phyloP scores from a whole-genome alignment of 164 flowering plant species.

The Cinnamomum chago region DNA sequence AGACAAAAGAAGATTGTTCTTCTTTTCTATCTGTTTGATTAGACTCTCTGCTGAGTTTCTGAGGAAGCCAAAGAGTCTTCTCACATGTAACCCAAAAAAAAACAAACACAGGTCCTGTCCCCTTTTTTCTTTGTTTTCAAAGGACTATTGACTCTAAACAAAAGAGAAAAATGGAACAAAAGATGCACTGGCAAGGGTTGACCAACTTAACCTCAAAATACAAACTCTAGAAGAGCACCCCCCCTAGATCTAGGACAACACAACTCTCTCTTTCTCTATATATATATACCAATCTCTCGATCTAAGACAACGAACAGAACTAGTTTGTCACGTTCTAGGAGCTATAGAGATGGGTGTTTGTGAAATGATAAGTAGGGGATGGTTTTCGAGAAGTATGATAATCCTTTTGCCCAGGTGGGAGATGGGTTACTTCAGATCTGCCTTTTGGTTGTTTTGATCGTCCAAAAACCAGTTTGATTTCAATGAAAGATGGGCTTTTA shows the following conservation, averaged over 20 bases:
- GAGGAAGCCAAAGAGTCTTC: background rate
- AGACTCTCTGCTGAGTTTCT: conserved; percentile 7
- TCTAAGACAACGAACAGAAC: background rate
- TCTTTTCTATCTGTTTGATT: background rate
- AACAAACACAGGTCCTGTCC: background rate
- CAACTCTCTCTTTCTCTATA: background rate
- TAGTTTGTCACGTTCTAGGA: conserved; percentile 1
- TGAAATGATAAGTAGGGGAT: background rate
- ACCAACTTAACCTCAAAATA: background rate
- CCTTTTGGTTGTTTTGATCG: background rate
- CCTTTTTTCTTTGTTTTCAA: background rate
- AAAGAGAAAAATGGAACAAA: background rate
- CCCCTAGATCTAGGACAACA: background rate
- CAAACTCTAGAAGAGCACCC: background rate
- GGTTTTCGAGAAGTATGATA: background rate
- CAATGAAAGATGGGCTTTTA: background rate
- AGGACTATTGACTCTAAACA: background rate
- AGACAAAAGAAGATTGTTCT: background rate
- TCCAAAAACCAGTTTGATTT: background rate
- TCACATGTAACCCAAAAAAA: background rate
- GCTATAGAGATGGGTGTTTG: background rate
- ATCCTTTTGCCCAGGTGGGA: background rate
- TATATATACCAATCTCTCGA: background rate
- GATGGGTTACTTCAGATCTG: conserved; percentile 8
- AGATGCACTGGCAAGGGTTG: background rate